Evolutionary conservation across 306 rosid species (phyloP).

Genomic region (Cucumis hystrix): DNA sequence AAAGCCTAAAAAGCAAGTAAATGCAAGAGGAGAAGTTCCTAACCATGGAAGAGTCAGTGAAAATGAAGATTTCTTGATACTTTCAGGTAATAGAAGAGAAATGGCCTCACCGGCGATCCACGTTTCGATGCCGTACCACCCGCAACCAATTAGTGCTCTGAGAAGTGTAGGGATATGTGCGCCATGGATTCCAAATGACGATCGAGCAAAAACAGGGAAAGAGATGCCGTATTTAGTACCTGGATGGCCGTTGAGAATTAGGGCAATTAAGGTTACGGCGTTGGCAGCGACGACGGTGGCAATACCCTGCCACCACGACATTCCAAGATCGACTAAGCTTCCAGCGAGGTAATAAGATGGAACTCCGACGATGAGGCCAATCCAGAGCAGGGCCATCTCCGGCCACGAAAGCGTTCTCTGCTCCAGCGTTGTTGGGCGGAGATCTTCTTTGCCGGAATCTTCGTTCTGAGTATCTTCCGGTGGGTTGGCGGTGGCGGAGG

Average conservation of each 20-base stretch:
- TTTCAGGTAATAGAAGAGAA: slow-evolving; percentile 51
- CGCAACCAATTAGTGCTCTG: slow-evolving; percentile 80
- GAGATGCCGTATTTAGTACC: slow-evolving; percentile 77
- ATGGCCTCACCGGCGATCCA: slow-evolving; percentile 97
- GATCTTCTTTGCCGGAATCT: slow-evolving; percentile 45
- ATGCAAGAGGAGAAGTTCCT: slow-evolving; percentile 77
- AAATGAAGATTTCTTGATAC: slow-evolving; percentile 21
- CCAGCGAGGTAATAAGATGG: slow-evolving; percentile 89
- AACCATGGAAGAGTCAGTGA: slow-evolving; percentile 44
- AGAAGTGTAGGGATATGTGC: slow-evolving; percentile 77
- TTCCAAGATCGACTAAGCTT: slow-evolving; percentile 77
- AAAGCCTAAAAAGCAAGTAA: slow-evolving; percentile 47
- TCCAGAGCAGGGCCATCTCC: slow-evolving; percentile 69
- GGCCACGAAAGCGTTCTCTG: slow-evolving; percentile 53
- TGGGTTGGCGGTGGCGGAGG: neutral
- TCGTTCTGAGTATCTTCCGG: neutral
- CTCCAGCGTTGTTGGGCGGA: slow-evolving; percentile 42
- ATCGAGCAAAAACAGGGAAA: slow-evolving; percentile 73
- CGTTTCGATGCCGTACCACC: slow-evolving; percentile 94
- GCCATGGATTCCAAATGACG: slow-evolving; percentile 75
- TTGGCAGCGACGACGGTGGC: slow-evolving; percentile 67
- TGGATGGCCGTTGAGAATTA: slow-evolving; percentile 65
- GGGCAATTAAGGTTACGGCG: slow-evolving; percentile 34
- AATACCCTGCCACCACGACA: slow-evolving; percentile 98
- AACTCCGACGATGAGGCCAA: slow-evolving; percentile 82